phyloP scores from a whole-genome alignment of 495 filamentous ascomycete genomes.

The Penicillium goetzii region DNA sequence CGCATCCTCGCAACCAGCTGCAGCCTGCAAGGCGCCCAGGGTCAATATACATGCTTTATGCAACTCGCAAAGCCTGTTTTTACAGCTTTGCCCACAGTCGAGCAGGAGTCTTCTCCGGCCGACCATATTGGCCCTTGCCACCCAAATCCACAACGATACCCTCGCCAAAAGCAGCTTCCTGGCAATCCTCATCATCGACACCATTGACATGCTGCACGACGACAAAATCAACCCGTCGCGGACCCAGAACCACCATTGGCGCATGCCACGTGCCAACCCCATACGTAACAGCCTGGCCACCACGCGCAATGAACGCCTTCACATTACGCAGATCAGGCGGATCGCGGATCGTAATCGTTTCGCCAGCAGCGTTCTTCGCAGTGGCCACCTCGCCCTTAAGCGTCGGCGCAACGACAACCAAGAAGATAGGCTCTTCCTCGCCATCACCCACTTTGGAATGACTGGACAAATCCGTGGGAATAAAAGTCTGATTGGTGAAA shows the following conservation, averaged over 20 bases:
- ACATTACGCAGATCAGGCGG: constrained; percentile 73
- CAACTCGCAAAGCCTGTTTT: background rate
- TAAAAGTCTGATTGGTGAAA: constrained; percentile 90
- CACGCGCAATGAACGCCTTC: constrained; percentile 78
- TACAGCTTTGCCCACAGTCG: constrained; percentile 37
- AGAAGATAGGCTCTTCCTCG: constrained; percentile 54
- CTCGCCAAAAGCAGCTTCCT: constrained; percentile 69
- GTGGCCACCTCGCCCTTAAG: constrained; percentile 38
- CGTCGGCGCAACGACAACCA: constrained; percentile 92
- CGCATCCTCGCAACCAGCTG: background rate
- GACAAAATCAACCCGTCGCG: constrained; percentile 73
- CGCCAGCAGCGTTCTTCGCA: constrained; percentile 38
- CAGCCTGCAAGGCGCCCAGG: background rate
- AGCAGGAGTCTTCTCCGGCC: constrained; percentile 39
- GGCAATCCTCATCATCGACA: constrained; percentile 82
- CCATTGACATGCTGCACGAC: constrained; percentile 90
- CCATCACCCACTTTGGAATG: constrained; percentile 35
- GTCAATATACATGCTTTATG: background rate
- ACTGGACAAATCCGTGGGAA: constrained; percentile 67
- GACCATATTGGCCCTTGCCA: constrained; percentile 29
- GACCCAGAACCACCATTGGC: constrained; percentile 88
- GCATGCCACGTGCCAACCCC: constrained; percentile 94
- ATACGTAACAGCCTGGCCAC: constrained; percentile 87
- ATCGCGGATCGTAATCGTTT: constrained; percentile 50
- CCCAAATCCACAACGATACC: constrained; percentile 42